Base-by-base conservation (phyloP, 2,329 filamentous ascomycete species). In the Colletotrichum kahawae region DNA sequence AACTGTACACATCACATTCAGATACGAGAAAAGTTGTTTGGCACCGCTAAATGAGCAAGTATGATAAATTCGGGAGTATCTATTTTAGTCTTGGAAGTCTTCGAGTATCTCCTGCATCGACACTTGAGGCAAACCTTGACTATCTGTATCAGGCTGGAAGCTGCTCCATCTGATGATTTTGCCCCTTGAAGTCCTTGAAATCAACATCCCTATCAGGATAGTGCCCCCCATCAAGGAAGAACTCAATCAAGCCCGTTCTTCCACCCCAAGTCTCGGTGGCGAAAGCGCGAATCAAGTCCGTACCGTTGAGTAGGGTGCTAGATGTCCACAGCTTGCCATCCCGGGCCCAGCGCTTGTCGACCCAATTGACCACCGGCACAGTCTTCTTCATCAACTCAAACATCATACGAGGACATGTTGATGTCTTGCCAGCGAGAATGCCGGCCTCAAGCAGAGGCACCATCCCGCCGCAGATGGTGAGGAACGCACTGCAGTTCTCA, bases 391-490 rank as follows among this genome's bases (percentile, higher is more conserved):
- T 60, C 12, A 65, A 34, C 0, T 75, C 71, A 2, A 87, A 57
- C 24, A 84, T 56, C 6, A 68, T 4, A 4, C 80, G 82, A 3
- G 85, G 85, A 2, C 78, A 84, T 0, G 86, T 86, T 2, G 78
- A 82, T 0, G 82, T 86, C 78, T 85, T 85, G 7, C 81, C 84
- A 3, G 80, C 65, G 6, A 87, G 76, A 2, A 87, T 31, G 0
- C 85, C 85, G 0, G 85, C 83, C 33, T 79, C 71, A 2, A 83
- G 77, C 4, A 82, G 81, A 8, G 79, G 74, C 18, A 79, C 21
- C 31, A 85, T 70, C 67, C 85, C 85, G 13, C 80, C 84, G 71
- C 86, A 87, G 74, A 87, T 81, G 65, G 80, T 80, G 16, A 87
- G 71, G 77, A 86, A 86, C 3, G 84, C 85, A 10, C 81, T 59